A percentile compares a stretch with the other conserved stretches of the same genome.
Evolutionary conservation across 2,329 filamentous ascomycete species (phyloP).

Genomic region (Talaromyces sp.): DNA sequence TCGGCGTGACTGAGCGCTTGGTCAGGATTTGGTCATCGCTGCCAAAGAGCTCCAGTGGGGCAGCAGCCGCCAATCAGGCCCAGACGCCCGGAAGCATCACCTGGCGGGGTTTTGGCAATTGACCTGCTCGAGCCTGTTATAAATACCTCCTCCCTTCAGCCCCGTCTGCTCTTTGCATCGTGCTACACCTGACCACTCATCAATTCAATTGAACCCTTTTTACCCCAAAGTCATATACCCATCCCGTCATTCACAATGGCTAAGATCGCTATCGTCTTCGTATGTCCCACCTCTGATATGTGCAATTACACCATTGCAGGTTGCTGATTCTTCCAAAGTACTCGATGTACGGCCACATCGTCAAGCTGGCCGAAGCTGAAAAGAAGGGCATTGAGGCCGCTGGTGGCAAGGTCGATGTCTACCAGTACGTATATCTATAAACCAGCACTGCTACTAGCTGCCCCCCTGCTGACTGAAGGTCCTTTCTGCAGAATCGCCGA

Average conservation of each 20-base stretch:
- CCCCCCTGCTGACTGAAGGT: conserved; percentile 7
- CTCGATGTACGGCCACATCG: conserved; percentile 91
- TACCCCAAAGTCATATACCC: not conserved
- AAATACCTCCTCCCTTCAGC: not conserved
- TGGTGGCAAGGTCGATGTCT: conserved; percentile 76
- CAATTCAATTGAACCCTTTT: not conserved
- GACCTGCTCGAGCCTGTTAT: not conserved
- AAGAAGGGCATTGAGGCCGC: conserved; percentile 84
- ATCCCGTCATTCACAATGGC: conserved; percentile 58
- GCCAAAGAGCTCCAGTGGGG: not conserved
- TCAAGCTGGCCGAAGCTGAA: conserved; percentile 79
- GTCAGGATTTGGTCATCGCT: conserved; percentile 11
- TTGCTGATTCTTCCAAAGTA: conserved; percentile 53
- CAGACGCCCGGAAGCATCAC: not conserved
- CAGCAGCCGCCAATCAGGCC: conserved; percentile 1
- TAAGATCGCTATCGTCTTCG: conserved; percentile 85
- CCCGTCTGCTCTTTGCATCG: not conserved
- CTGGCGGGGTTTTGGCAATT: not conserved
- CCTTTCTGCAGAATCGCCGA: conserved; percentile 62
- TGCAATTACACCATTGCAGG: not conserved
- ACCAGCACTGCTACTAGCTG: not conserved
- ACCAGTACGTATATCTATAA: conserved; percentile 56
- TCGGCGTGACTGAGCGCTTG: not conserved
- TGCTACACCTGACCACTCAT: not conserved
- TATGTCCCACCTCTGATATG: conserved; percentile 46